These are phyloP conservation scores for Tetratostichococcus sp. DNA, from an alignment of 139 green algal species.

Conservation along the genomic window DNA sequence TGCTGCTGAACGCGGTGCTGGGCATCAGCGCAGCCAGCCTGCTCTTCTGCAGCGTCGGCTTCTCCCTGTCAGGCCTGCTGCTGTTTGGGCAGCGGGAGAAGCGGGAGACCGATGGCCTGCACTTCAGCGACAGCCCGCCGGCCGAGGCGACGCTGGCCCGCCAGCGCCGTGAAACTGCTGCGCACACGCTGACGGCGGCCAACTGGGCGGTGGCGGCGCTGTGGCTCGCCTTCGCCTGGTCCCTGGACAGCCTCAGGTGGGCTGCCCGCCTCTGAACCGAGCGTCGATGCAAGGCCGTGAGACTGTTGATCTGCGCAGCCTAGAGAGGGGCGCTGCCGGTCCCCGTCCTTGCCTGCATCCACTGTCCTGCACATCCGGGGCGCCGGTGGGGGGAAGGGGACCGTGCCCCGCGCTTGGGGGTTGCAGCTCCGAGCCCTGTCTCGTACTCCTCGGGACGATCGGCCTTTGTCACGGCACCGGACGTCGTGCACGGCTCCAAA, in stretches of 20 bases:
- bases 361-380: too few species aligned
- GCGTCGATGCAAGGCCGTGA: too few species aligned
- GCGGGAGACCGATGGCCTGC: background rate
- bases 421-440: too few species aligned
- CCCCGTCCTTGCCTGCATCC: too few species aligned
- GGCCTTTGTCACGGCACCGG: too few species aligned
- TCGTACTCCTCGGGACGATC: too few species aligned
- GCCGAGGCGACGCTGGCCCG: background rate
- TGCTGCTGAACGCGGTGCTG: background rate
- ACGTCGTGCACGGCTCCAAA: too few species aligned
- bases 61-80: background rate
- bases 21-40: background rate
- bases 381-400: too few species aligned
- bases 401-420: too few species aligned
- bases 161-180: background rate
- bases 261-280: too few species aligned
- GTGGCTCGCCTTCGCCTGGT: background rate
- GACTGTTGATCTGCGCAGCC: too few species aligned
- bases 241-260: background rate
- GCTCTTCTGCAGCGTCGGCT: background rate
- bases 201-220: background rate
- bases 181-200: background rate
- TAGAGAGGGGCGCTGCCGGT: too few species aligned
- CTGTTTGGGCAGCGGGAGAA: background rate
- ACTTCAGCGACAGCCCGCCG: background rate